A percentile compares a stretch with the other conserved stretches of the same genome.
Evolutionary conservation across 495 filamentous ascomycete genomes (phyloP).

Genomic region (Stereocaulon alpinum): DNA sequence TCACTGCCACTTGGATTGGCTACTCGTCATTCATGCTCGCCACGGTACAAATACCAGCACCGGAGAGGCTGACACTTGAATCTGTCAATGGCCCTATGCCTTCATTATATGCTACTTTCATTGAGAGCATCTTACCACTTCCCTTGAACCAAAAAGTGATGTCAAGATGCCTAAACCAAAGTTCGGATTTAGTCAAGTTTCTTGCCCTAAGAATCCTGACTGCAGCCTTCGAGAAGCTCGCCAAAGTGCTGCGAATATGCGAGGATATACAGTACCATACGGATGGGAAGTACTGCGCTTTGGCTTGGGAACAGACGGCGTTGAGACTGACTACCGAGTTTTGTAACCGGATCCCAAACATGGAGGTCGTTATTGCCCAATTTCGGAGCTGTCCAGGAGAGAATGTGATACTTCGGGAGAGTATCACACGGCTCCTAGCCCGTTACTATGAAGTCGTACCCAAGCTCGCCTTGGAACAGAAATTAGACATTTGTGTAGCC

Average conservation of each 20-base stretch:
- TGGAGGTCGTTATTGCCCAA: constrained; percentile 62
- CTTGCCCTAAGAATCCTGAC: constrained; percentile 72
- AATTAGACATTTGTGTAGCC: constrained; percentile 71
- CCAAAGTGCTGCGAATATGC: constrained; percentile 44
- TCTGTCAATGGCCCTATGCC: constrained; percentile 31
- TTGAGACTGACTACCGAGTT: constrained; percentile 61
- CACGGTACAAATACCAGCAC: constrained; percentile 60
- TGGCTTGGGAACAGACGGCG: constrained; percentile 52
- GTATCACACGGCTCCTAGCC: constrained; percentile 58
- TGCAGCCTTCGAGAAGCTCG: constrained; percentile 68
- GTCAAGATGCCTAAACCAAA: constrained; percentile 65
- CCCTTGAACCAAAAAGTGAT: constrained; percentile 68
- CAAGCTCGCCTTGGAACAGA: constrained; percentile 67
- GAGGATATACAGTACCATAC: constrained; percentile 3
- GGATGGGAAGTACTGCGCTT: not conserved
- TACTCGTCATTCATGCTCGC: constrained; percentile 82
- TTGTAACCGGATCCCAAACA: constrained; percentile 61
- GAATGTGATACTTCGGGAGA: constrained; percentile 69
- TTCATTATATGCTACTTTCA: constrained; percentile 52
- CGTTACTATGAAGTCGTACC: constrained; percentile 76
- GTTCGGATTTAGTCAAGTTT: constrained; percentile 63
- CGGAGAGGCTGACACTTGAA: constrained; percentile 21
- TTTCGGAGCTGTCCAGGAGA: constrained; percentile 55
- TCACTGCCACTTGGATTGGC: constrained; percentile 86
- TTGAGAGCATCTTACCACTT: constrained; percentile 81